These are phyloP conservation scores for Exophiala lecanii-corni DNA, from an alignment of 2,329 filamentous ascomycete species.

Conservation along the genomic window DNA sequence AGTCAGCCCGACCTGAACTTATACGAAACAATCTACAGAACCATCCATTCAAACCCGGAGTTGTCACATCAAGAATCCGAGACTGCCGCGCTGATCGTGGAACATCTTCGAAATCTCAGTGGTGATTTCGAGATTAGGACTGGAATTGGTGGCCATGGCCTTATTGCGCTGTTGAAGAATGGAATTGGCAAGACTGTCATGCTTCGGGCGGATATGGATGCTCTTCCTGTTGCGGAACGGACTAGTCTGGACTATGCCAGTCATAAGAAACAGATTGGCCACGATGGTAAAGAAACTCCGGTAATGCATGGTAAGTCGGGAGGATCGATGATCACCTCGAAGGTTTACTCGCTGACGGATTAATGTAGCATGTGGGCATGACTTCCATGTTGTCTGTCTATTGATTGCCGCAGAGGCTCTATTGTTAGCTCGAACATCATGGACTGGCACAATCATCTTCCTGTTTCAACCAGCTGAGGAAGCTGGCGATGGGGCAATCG, in stretches of 20 bases:
- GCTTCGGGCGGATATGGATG: conserved; percentile 47
- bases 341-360: background rate
- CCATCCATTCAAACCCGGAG: conserved; percentile 56
- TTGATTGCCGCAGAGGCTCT: conserved; percentile 52
- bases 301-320: conserved; percentile 47
- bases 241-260: conserved; percentile 47
- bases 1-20: background rate
- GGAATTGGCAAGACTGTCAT: conserved; percentile 41
- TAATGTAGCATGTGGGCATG: conserved; percentile 44
- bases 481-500: conserved; percentile 55
- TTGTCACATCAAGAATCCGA: conserved; percentile 52
- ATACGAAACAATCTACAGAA: conserved; percentile 51
- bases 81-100: conserved; percentile 46
- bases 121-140: conserved; percentile 32
- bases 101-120: conserved; percentile 33
- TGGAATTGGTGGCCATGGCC: conserved; percentile 42
- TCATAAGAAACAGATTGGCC: conserved; percentile 36
- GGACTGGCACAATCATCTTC: conserved; percentile 61
- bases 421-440: conserved; percentile 38
- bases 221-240: conserved; percentile 44
- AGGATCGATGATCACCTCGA: no score
- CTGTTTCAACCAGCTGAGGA: conserved; percentile 67
- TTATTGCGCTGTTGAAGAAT: conserved; percentile 40
- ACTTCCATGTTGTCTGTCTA: conserved; percentile 55
- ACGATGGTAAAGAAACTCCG: conserved; percentile 45